Evolutionary conservation across 2,329 filamentous ascomycete genomes (phyloP).

Genomic region (Diaporthe citriasiana): DNA sequence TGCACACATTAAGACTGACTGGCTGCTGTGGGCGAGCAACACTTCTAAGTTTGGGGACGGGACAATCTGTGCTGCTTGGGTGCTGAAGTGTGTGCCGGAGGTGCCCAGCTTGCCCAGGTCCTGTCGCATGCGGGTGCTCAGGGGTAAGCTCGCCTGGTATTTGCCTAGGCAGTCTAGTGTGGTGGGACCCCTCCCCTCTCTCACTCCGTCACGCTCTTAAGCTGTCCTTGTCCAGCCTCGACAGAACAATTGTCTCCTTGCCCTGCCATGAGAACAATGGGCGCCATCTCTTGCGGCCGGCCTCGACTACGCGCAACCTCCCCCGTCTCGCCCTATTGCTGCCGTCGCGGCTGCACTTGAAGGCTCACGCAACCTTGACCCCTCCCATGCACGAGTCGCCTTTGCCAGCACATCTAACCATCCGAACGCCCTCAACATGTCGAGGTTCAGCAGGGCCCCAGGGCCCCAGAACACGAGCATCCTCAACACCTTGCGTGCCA

Average conservation of each 20-base stretch:
- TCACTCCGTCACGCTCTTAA: background rate
- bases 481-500: conserved; percentile 82
- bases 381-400: background rate
- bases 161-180: conserved; percentile 13
- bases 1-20: background rate
- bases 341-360: background rate
- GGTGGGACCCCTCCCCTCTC: conserved; percentile 12
- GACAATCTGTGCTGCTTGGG: background rate
- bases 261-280: conserved; percentile 29
- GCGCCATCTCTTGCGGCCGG: conserved; percentile 15
- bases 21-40: background rate
- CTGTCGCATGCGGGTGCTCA: conserved; percentile 23
- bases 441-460: conserved; percentile 58
- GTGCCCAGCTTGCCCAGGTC: background rate
- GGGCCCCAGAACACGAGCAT: conserved; percentile 65
- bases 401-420: background rate
- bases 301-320: conserved; percentile 6
- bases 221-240: conserved; percentile 6
- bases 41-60: background rate
- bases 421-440: conserved; percentile 52
- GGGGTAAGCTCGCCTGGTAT: conserved; percentile 15
- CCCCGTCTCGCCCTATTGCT: background rate
- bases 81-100: background rate
- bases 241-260: background rate
- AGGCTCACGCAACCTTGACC: background rate